Base-by-base conservation (phyloP, 106 monocot genomes). In the Amphibolis antarctica region DNA sequence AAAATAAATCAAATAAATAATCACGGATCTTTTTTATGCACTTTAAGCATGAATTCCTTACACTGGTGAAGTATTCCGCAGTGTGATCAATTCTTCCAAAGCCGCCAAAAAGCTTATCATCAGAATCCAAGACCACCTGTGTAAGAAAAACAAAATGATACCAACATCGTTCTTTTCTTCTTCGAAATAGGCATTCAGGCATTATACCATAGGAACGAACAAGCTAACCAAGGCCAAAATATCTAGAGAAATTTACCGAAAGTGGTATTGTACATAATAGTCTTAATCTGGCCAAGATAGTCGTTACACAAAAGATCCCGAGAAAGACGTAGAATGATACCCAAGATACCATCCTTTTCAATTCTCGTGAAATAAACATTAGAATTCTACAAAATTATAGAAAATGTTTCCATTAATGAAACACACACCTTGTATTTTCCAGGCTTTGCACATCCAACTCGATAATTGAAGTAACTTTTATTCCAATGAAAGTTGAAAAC, bases 401-500 rank as follows among this genome's bases (percentile, higher is more conserved):
- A n/a, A n/a, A n/a, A n/a, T 7, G 7, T 36, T 36, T 36, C 4
- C 49, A 49, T 27, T 20, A 57, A 57, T 12, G 22, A 57, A 27
- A 46, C 17, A 13, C 10, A 24, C 17, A 50, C 96, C 82, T 91
- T 82, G 79, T 98, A 98, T 71, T 91, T 98, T 73, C 96, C 96
- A 62, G 87, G 80, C 68, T 87, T 82, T 29, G 59, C 47, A 58
- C 90, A 98, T 19, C 96, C 96, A 68, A 98, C 77, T 70, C 74
- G 67, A 75, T 98, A 98, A 55, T 79, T 75, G 30, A 79, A 90
- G 60, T 87, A 98, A 56, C 96, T 98, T 67, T 82, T 87, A 14
- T 42, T 79, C 85, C 96, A 98, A 48, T 98, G 96, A 71, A 98
- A 98, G 75, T 98, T 98, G 77, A 87, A 91, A 44, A 98, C 96